phyloP scores from a whole-genome alignment of 495 filamentous ascomycete genomes.

The Daldinia vernicosa region DNA sequence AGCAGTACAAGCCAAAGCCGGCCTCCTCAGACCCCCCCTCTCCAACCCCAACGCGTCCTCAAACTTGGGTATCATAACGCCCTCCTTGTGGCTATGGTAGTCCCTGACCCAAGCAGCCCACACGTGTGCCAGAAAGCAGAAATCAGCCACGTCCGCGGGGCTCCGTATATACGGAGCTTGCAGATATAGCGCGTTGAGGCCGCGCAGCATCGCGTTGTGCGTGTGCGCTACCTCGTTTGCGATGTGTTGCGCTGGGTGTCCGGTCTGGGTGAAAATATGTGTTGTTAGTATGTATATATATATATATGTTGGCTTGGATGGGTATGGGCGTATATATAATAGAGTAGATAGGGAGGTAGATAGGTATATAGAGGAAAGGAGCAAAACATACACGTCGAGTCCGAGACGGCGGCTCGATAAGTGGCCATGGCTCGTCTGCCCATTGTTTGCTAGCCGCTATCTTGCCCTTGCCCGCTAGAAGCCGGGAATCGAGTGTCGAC shows the following conservation, averaged over 20 bases:
- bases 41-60: slow-evolving; percentile 42
- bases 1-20: not conserved
- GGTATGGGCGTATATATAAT: not conserved
- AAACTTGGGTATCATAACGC: slow-evolving; percentile 46
- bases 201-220: slow-evolving; percentile 60
- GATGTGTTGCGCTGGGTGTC: slow-evolving; percentile 42
- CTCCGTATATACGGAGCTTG: slow-evolving; percentile 54
- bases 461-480: not conserved
- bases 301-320: not conserved
- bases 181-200: slow-evolving; percentile 59
- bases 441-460: slow-evolving; percentile 35
- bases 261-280: slow-evolving; percentile 21
- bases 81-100: slow-evolving; percentile 49
- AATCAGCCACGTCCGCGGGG: slow-evolving; percentile 48
- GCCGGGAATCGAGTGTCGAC: not conserved
- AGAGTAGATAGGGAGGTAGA: no score
- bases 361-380: no score
- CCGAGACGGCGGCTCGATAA: slow-evolving; percentile 46
- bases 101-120: slow-evolving; percentile 47
- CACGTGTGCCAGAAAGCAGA: slow-evolving; percentile 49
- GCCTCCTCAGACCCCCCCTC: slow-evolving; percentile 24
- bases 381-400: slow-evolving; percentile 28
- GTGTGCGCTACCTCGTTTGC: slow-evolving; percentile 56
- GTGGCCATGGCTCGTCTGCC: slow-evolving; percentile 48
- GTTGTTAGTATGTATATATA: not conserved